Base-by-base conservation (phyloP, 2,329 filamentous ascomycete genomes). In the Cadophora sp. region DNA sequence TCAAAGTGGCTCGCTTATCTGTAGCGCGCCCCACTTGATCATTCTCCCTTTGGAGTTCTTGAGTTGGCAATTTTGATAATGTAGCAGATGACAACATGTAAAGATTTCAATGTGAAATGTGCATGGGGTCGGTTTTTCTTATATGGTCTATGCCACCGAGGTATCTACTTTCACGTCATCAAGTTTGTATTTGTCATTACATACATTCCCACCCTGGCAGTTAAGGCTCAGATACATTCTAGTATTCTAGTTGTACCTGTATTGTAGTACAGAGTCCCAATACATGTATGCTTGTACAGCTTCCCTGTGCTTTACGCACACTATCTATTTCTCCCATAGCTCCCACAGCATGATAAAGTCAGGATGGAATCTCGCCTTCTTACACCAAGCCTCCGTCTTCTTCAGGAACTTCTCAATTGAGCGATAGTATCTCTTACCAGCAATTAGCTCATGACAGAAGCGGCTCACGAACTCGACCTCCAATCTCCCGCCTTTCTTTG, bases 361-460 rank as follows among this genome's bases (percentile, higher is more conserved):
- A 14, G 50, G 59, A 48, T 67, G 50, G 9, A 62, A 48, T 50
- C 50, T 58, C 8, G 50, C 37, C 37, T 48, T 62, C 48, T 51
- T 63, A 51, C 65, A 67, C 65, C 65, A 67, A n/a, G 27, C 27
- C 48, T 67, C 51, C 14, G 65, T 67, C 37, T 67, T 22, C 26
- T 58, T 58, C 34, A 59, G 40, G 22, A 62, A 67, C 19, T 22
- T 60, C 26, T 67, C 65, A 26, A 67, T 50, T 2, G 37, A 9
- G 19, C 14, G 50, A 50, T 62, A 66, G 19, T 22, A 58, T 7
- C 43, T 48, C 7, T 58, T 31, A 6, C 65, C 65, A 34, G 58
- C 58, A 31, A 66, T 62, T 34, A 66, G 53, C 34, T 66, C 65
- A 34, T 53, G 34, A 40, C 48, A 62, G 22, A 63, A 58, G 3